Evolutionary conservation across 768 basidiomycete genomes (phyloP).

Genomic region (Termitomyces sp.): DNA sequence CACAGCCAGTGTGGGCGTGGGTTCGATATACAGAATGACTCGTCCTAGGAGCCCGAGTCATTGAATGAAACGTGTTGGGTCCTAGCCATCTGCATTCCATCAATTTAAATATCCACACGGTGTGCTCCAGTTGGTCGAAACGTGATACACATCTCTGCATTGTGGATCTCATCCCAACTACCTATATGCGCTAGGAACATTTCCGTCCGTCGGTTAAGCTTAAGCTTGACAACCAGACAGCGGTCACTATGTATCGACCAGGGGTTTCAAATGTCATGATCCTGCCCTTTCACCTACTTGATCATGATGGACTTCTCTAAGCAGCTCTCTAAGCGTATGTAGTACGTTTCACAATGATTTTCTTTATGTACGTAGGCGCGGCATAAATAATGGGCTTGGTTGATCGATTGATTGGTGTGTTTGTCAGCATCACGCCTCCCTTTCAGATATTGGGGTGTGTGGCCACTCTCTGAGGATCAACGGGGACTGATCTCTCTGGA

Average conservation of each 20-base stretch:
- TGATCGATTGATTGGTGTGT: conserved; percentile 15
- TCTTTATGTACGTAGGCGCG: neutral
- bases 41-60: neutral
- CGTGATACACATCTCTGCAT: neutral
- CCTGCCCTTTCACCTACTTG: neutral
- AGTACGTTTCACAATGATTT: neutral
- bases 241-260: no score
- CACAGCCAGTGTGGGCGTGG: neutral
- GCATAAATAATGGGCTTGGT: neutral
- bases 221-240: neutral
- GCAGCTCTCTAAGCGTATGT: neutral
- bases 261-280: neutral
- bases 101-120: no score
- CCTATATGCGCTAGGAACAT: neutral
- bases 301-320: neutral
- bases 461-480: conserved; percentile 19
- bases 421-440: conserved; percentile 26
- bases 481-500: conserved; percentile 25
- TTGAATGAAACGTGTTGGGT: conserved; percentile 1
- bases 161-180: no score
- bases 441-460: conserved; percentile 18
- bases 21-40: conserved; percentile 1
- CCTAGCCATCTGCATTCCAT: no score
- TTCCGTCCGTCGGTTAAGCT: neutral
- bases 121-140: no score